These are phyloP conservation scores for Piper longum DNA, from an alignment of 164 flowering plant genomes.

Conservation along the genomic window DNA sequence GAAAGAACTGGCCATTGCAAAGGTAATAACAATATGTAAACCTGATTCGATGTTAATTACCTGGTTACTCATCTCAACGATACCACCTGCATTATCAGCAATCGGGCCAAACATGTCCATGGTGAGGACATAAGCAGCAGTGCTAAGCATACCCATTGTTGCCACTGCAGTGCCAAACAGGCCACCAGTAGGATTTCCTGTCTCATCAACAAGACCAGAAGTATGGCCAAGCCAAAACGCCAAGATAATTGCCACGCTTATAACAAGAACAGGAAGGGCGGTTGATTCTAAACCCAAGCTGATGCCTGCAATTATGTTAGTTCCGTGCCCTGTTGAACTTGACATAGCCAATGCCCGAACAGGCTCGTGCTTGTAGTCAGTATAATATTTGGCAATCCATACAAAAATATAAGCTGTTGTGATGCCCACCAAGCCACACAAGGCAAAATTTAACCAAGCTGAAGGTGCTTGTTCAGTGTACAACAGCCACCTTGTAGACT, in stretches of 20 bases:
- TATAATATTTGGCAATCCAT: slow-evolving; percentile 85
- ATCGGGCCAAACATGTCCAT: slow-evolving; percentile 99
- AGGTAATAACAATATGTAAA: too few species aligned
- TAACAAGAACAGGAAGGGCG: slow-evolving; percentile 94
- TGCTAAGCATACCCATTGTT: slow-evolving; percentile 99
- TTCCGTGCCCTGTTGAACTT: slow-evolving; percentile 96
- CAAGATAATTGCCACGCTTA: slow-evolving; percentile 69
- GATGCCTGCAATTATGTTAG: slow-evolving; percentile 95
- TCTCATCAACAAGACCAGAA: slow-evolving; percentile 85
- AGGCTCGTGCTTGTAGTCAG: slow-evolving; percentile 97
- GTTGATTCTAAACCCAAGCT: slow-evolving; percentile 97
- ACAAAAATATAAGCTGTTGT: slow-evolving; percentile 87
- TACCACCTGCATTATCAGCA: slow-evolving; percentile 99
- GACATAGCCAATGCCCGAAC: slow-evolving; percentile 86
- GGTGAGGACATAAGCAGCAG: slow-evolving; percentile 96
- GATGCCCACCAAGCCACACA: slow-evolving; percentile 95
- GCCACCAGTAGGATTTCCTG: slow-evolving; percentile 86
- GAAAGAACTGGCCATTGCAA: background rate
- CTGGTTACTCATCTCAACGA: slow-evolving; percentile 99
- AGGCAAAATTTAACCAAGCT: slow-evolving; percentile 89
- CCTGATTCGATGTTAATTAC: slow-evolving; percentile 18
- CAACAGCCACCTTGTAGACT: slow-evolving; percentile 98
- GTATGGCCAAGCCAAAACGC: slow-evolving; percentile 95
- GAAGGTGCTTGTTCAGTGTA: slow-evolving; percentile 94
- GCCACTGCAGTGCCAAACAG: slow-evolving; percentile 98